Base-by-base conservation (phyloP, 257 asterid species). In the Datura wrightii region DNA sequence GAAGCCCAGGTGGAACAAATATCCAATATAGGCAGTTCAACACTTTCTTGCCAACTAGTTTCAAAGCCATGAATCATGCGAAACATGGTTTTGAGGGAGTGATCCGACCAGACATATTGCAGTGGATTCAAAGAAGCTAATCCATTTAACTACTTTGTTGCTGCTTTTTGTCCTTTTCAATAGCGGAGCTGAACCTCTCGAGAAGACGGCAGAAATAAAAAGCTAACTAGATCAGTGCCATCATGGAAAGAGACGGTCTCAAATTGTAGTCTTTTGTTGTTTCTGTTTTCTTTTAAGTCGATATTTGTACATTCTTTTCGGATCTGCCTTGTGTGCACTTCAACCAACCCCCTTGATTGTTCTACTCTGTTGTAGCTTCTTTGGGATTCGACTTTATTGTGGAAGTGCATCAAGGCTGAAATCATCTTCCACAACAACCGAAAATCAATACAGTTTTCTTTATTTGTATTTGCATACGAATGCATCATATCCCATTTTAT, bases 31-130 rank as follows among this genome's bases (percentile, higher is more conserved):
- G 98, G 90, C 95, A 90, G 67, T 90, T 92, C 34, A 81, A 83
- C 79, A 72, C 69, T 76, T 83, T 87, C 55, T 80, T 89, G 14
- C 85, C 85, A n/a, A 88, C 69, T 79, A 82, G 87, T 82, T 89
- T 89, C 78, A 72, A 86, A 16, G 78, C 85, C 69, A 76, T 52
- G 82, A 84, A 82, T 53, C 16, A 53, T 54, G 82, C 82, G 50
- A 89, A 87, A 80, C 84, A 86, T 80, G 92, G 94, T 11, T 66
- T 58, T 13, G 88, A 89, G 6, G 92, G 87, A 79, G 90, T 90
- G 63, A 81, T 90, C 87, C 92, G 98, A 72, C 87, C 89, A 54
- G 98, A 96, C 85, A 84, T 92, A 83, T 89, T 86, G 88, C 92
- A 86, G 71, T 96, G 96, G 97, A 83, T 90, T 89, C 59, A 85